Evolutionary conservation across 768 basidiomycete species (phyloP), one percentile per base, ranked within the genome.

Genomic region (Rhodotorula taiwanensis): DNA sequence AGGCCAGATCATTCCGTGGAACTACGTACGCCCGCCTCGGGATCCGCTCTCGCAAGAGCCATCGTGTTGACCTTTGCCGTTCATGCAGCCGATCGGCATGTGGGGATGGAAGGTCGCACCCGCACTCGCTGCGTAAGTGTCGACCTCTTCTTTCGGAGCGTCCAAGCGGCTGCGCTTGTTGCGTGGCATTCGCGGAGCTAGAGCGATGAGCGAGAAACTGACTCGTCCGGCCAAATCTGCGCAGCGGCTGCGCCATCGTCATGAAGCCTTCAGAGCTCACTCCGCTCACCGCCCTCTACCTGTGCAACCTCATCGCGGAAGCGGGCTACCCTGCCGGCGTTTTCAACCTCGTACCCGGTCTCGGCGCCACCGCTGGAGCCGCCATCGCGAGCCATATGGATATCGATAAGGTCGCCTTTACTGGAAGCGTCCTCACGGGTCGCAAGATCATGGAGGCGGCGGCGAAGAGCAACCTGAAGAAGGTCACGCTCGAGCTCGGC

Each of bases 271-370:
- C 88, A 18, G 69, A 70, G 31, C 36, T 55, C 33, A 70, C 69
- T 42, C 53, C 55, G 30, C 34, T 62, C 39, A 62, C 53, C 52
- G 55, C 60, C 47, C 62, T 60, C 23, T 25, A 60, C 55, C 23
- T 92, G 16, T 87, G 86, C 36, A 85, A 87, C 72, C 82, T 91
- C 44, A 78, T 88, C 71, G 83, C 79, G 66, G 87, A 91, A 76
- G 89, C 90, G 43, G 90, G 90, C 23, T 92, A 92, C 75, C 93
- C 93, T 13, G 83, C 89, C 4, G 93, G 93, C 43, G 91, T 93
- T 18, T 74, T 97, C 66, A 93, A 95, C 76, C 88, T 88, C 30
- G 81, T 95, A 11, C 60, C 57, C 39, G 62, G 62, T 23, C 78
- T 86, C 48, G 93, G 93, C 36, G 69, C 80, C 55, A 81, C 88